Conservation (phyloP, 768 basidiomycete genomes). For the Suillus subaureus region DNA sequence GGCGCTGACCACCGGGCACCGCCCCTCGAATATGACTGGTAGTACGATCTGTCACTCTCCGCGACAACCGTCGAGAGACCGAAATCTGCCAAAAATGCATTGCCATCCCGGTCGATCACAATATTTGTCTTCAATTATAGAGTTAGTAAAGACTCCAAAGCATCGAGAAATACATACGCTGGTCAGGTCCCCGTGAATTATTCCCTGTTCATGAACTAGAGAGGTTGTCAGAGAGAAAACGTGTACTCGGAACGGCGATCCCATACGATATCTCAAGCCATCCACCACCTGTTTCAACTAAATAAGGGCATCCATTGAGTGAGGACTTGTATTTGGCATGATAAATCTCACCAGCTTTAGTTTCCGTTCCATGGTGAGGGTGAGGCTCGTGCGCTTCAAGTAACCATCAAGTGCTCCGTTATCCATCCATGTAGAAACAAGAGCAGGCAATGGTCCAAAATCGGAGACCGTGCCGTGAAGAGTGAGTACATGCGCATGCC, state of each 20-base stretch:
- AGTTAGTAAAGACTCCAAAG: not conserved
- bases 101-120: not conserved
- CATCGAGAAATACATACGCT: not conserved
- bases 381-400: not conserved
- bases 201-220: not conserved
- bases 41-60: not conserved
- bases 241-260: not conserved
- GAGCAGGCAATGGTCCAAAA: slow-evolving; percentile 1
- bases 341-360: not conserved
- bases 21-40: not conserved
- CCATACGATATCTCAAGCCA: not conserved
- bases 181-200: not conserved
- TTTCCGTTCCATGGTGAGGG: not conserved
- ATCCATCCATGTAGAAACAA: not conserved
- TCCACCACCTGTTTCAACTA: slow-evolving; percentile 2
- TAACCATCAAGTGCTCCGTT: not conserved
- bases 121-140: not conserved
- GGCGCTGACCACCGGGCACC: not conserved
- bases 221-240: not conserved
- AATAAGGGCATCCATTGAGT: not conserved
- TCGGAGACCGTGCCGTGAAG: slow-evolving; percentile 1
- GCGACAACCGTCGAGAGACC: not conserved
- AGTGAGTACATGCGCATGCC: not conserved
- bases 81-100: not conserved
- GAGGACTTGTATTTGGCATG: not conserved